Base-by-base conservation (phyloP, 345 rosid species). In the Kernera saxatilis region DNA sequence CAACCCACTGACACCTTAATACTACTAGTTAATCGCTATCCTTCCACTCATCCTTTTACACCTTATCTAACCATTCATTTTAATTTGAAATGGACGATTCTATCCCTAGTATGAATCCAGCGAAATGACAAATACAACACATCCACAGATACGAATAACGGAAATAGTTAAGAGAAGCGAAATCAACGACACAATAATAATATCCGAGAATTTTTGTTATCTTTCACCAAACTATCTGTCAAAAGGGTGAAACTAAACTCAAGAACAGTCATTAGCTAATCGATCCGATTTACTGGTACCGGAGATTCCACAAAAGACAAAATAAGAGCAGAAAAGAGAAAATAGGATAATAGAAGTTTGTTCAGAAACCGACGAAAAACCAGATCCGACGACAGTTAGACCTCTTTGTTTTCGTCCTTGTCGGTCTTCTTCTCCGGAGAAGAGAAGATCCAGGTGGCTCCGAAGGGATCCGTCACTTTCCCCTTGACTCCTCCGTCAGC, bases 391-490 rank as follows among this genome's bases (percentile, higher is more conserved):
- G 80, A 70, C 51, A 39, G 40, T 62, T 74, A 86, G n/a, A 84
- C 90, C 59, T 82, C 71, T 27, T 69, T 69, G 57, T 35, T 63
- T 15, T 63, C 70, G 18, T 30, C 57, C 15, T 55, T 52, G 3
- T 51, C 71, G 8, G 44, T 33, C 75, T 75, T 73, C 74, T 76
- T 77, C 39, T 71, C 75, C 2, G 93, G 80, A 29, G 89, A 59
- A 69, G 80, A 75, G 51, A 94, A 70, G 67, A 74, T 46, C 99
- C 99, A 94, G 5, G 81, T 79, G 67, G 78, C 81, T 2, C 99
- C 98, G 36, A 84, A 89, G 0, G 98, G 96, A 50, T 94, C 99
- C 81, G 84, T 87, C 5, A 91, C 80, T 79, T 83, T 86, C 0
- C 86, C 88, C 67, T 82, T 83, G 60, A 84, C 84, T 55, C 83